Conservation (phyloP, 306 rosid genomes). For the Hippophae tibetana region DNA sequence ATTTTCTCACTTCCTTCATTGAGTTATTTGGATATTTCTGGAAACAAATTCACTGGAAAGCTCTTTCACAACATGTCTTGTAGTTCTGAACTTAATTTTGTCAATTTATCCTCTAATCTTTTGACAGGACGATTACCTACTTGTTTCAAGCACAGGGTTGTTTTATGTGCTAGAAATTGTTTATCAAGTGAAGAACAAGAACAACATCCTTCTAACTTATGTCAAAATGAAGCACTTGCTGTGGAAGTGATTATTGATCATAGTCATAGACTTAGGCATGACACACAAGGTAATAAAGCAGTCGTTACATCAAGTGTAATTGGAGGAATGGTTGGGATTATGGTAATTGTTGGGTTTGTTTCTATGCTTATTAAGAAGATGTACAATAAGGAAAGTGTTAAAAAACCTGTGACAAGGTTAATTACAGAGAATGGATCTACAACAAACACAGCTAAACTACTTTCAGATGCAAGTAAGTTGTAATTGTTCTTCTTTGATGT, state of each 20-base stretch:
- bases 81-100: conserved; percentile 55
- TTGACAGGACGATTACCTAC: conserved; percentile 67
- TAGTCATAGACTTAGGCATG: conserved; percentile 21
- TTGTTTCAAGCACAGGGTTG: conserved; percentile 39
- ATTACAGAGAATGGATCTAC: conserved; percentile 49
- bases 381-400: conserved; percentile 18
- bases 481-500: conserved; percentile 13
- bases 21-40: conserved; percentile 57
- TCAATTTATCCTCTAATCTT: conserved; percentile 68
- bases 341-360: conserved; percentile 44
- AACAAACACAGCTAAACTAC: conserved; percentile 65
- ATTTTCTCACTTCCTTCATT: conserved; percentile 64
- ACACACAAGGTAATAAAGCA: conserved; percentile 23
- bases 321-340: conserved; percentile 46
- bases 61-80: conserved; percentile 54
- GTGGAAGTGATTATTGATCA: conserved; percentile 37
- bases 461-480: conserved; percentile 85
- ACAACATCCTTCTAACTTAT: conserved; percentile 44
- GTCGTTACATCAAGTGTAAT: conserved; percentile 39
- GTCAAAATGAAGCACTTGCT: conserved; percentile 83
- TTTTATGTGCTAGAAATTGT: conserved; percentile 51
- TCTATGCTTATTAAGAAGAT: conserved; percentile 36
- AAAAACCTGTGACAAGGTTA: conserved; percentile 31
- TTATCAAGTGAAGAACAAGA: conserved; percentile 38
- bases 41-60: conserved; percentile 69